These are phyloP conservation scores for Fusarium illudens DNA, from an alignment of 2,329 filamentous ascomycete genomes.

Conservation along the genomic window DNA sequence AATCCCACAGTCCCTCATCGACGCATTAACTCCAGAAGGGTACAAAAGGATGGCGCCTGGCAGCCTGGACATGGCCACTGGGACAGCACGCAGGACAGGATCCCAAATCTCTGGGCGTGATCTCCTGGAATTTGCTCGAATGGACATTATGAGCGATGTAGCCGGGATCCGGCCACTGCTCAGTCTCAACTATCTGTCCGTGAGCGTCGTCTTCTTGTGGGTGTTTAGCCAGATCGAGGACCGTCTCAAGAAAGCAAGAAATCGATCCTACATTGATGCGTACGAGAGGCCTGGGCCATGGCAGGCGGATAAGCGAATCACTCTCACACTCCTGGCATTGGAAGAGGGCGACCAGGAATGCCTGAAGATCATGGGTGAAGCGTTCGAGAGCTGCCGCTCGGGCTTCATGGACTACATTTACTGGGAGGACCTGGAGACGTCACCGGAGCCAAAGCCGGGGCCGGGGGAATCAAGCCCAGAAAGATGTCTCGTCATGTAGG, in stretches of 20 bases:
- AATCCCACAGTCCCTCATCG: not conserved
- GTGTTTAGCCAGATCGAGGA: slow-evolving; percentile 43
- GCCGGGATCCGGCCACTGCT: slow-evolving; percentile 37
- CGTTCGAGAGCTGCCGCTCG: not conserved
- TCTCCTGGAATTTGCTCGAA: not conserved
- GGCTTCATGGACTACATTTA: slow-evolving; percentile 24
- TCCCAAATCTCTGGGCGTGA: not conserved
- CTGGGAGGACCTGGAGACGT: slow-evolving; percentile 21
- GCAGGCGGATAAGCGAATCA: not conserved
- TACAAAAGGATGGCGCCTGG: not conserved
- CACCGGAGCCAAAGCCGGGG: not conserved
- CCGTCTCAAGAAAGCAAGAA: slow-evolving; percentile 35
- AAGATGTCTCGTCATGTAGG: not conserved
- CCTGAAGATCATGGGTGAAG: slow-evolving; percentile 8
- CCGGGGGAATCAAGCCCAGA: not conserved
- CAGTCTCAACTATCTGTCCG: slow-evolving; percentile 47
- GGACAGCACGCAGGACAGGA: not conserved
- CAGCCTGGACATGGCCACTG: no score
- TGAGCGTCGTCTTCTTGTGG: slow-evolving; percentile 36
- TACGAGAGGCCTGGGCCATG: not conserved
- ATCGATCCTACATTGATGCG: slow-evolving; percentile 23
- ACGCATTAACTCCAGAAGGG: not conserved
- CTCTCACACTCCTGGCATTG: slow-evolving; percentile 8
- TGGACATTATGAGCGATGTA: slow-evolving; percentile 17
- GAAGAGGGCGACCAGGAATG: slow-evolving; percentile 9